Conservation (phyloP, 164 flowering plant genomes). For the Berberis thunbergii region DNA sequence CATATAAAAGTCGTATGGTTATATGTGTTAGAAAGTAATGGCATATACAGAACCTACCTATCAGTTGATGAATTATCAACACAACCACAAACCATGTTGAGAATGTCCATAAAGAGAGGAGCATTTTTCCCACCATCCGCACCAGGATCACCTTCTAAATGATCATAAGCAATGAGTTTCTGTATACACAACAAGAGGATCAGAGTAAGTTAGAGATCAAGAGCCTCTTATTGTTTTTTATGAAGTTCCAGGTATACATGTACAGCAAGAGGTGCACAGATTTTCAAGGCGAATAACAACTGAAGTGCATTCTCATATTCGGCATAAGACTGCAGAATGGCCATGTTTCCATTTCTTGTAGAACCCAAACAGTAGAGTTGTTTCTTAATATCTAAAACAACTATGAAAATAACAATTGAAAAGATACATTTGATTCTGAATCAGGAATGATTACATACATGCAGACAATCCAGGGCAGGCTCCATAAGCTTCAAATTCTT, state of each 20-base stretch:
- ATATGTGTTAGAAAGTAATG: not conserved
- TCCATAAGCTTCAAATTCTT: constrained; percentile 76
- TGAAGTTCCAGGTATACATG: no score
- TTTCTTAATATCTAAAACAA: not conserved
- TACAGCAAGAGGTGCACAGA: no score
- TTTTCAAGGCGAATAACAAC: not conserved
- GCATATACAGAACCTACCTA: constrained; percentile 37
- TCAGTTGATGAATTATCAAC: constrained; percentile 93
- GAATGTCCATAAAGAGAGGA: constrained; percentile 63
- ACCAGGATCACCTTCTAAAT: constrained; percentile 99
- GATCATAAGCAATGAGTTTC: constrained; percentile 99
- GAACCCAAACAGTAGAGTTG: not conserved
- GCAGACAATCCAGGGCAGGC: constrained; percentile 95
- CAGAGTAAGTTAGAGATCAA: constrained; percentile 1
- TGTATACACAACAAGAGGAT: constrained; percentile 21
- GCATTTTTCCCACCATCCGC: constrained; percentile 76
- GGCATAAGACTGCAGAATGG: not conserved
- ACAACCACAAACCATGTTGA: constrained; percentile 83
- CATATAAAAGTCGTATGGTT: constrained; percentile 1
- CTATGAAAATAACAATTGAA: not conserved
- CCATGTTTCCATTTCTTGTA: not conserved
- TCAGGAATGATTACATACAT: constrained; percentile 42
- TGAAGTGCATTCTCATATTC: not conserved
- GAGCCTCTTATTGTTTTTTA: no score
- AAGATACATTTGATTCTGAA: not conserved